Conservation (phyloP, 2,329 filamentous ascomycete species). For the Sphaerostilbella broomeana region DNA sequence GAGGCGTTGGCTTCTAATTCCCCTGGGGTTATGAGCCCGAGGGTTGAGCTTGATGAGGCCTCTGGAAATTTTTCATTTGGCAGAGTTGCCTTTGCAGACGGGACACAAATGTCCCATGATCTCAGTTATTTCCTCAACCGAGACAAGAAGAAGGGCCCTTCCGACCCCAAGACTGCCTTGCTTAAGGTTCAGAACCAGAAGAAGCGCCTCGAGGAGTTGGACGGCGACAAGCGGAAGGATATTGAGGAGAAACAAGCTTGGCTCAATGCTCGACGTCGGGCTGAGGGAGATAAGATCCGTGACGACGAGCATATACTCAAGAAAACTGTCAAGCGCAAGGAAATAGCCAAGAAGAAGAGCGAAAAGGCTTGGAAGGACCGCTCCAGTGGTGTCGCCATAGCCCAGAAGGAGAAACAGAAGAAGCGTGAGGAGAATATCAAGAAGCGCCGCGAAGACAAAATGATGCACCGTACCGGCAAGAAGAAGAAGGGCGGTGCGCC, state of each 20-base stretch:
- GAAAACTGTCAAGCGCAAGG: constrained; percentile 91
- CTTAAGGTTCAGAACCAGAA: constrained; percentile 80
- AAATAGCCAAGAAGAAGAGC: constrained; percentile 83
- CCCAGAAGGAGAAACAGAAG: constrained; percentile 71
- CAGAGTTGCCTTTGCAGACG: constrained; percentile 83
- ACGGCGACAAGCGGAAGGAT: constrained; percentile 73
- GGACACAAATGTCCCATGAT: constrained; percentile 68
- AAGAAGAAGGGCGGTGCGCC: constrained; percentile 42
- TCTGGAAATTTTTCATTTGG: constrained; percentile 78
- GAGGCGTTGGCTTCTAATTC: constrained; percentile 58
- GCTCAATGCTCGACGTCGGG: constrained; percentile 83
- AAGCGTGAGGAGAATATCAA: constrained; percentile 76
- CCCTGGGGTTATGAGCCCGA: constrained; percentile 51
- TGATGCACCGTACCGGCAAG: constrained; percentile 50
- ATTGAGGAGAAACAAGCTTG: constrained; percentile 91
- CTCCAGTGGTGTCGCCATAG: constrained; percentile 63
- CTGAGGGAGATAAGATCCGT: constrained; percentile 80
- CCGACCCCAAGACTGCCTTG: constrained; percentile 81
- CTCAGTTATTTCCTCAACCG: constrained; percentile 51
- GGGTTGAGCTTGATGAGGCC: constrained; percentile 44
- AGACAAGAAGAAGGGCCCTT: constrained; percentile 69
- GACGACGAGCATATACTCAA: constrained; percentile 84
- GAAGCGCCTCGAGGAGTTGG: constrained; percentile 66
- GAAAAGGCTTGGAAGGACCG: constrained; percentile 80
- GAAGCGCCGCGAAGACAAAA: constrained; percentile 68